Percentiles rank a stretch among this genome's conserved stretches.
Evolutionary conservation across 768 basidiomycete species (phyloP).

Genomic region (Udeniomyces megalosporus): DNA sequence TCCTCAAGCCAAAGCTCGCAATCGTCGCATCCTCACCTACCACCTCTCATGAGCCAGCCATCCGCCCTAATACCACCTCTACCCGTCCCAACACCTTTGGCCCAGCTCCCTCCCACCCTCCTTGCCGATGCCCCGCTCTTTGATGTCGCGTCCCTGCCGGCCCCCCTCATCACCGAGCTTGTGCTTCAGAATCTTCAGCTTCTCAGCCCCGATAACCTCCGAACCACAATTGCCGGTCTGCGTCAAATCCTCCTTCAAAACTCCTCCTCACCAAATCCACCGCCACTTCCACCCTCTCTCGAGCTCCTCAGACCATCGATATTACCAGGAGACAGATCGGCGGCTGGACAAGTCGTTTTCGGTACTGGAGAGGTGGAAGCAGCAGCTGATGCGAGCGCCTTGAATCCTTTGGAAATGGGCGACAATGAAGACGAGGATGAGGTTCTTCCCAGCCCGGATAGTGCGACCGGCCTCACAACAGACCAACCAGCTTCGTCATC

Average conservation of each 20-base stretch:
- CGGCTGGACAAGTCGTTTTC: not conserved
- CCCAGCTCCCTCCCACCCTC: not conserved
- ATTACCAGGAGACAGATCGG: not conserved
- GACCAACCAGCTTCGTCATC: not conserved
- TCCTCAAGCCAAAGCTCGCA: constrained; percentile 2
- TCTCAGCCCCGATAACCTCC: not conserved
- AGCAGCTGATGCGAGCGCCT: constrained; percentile 39
- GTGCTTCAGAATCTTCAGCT: not conserved
- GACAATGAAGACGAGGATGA: constrained; percentile 7
- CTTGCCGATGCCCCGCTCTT: not conserved
- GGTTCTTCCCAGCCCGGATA: constrained; percentile 6
- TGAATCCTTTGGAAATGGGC: constrained; percentile 23
- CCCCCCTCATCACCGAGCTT: constrained; percentile 6
- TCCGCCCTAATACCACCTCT: too few relatives aligned
- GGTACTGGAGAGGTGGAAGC: too few relatives aligned
- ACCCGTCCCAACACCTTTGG: not conserved
- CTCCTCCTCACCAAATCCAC: not conserved
- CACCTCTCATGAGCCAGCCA: too few relatives aligned
- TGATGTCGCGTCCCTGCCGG: constrained; percentile 1
- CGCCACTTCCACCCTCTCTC: not conserved
- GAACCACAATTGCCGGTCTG: not conserved
- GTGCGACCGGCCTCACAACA: not conserved
- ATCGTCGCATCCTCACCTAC: not conserved
- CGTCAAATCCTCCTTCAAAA: not conserved
- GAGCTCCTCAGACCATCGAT: not conserved